These are phyloP conservation scores for Podaxis rugospora DNA, from an alignment of 768 basidiomycete genomes.

Conservation along the genomic window DNA sequence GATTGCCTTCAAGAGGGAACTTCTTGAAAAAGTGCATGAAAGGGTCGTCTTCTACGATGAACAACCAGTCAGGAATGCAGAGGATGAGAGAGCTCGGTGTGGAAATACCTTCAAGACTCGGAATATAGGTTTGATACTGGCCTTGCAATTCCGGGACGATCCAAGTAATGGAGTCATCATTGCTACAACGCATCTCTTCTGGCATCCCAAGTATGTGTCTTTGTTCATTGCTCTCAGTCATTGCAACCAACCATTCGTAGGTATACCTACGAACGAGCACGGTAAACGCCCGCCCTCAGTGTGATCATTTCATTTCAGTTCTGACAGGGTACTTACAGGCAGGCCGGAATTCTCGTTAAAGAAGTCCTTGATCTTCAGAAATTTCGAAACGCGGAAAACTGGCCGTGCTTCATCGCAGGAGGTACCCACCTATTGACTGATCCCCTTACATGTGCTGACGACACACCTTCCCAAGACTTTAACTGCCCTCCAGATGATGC, in stretches of 20 bases:
- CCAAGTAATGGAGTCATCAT: constrained; percentile 58
- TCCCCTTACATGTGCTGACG: background rate
- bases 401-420: constrained; percentile 84
- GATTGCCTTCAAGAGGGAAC: constrained; percentile 59
- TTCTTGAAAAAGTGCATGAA: constrained; percentile 43
- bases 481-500: constrained; percentile 84
- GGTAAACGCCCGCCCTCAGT: constrained; percentile 34
- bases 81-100: constrained; percentile 28
- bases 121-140: constrained; percentile 78
- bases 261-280: constrained; percentile 80
- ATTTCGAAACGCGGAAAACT: constrained; percentile 38
- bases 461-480: constrained; percentile 56
- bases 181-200: constrained; percentile 91
- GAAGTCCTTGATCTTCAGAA: constrained; percentile 52
- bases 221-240: background rate
- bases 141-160: constrained; percentile 43
- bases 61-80: constrained; percentile 42
- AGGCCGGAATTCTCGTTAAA: constrained; percentile 69
- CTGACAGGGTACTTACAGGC: constrained; percentile 39
- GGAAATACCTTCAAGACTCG: constrained; percentile 67
- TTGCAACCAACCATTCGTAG: constrained; percentile 26
- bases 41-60: constrained; percentile 67
- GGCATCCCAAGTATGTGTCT: constrained; percentile 76
- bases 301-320: background rate
- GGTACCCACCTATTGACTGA: constrained; percentile 40